A percentile compares a stretch with the other conserved stretches of the same genome.
These are phyloP conservation scores for Neurospora sp. DNA, from an alignment of 495 filamentous ascomycete species.

Conservation along the genomic window DNA sequence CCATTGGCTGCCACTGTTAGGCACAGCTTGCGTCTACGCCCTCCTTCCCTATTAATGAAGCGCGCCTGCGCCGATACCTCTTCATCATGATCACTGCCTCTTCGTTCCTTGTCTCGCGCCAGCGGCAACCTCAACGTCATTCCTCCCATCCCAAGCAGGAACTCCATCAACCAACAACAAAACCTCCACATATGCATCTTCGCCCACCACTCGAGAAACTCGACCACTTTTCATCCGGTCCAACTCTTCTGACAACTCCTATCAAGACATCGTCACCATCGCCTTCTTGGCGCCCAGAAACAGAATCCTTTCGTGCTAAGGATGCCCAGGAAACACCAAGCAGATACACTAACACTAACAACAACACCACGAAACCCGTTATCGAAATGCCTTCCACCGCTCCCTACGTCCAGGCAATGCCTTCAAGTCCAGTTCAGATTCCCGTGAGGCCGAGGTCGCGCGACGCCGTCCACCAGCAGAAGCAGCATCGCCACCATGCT, in stretches of 20 bases:
- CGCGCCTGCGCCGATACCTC: not conserved
- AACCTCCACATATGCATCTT: not conserved
- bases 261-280: not conserved
- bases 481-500: constrained; percentile 4
- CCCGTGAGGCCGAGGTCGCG: constrained; percentile 26
- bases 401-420: constrained; percentile 11
- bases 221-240: not conserved
- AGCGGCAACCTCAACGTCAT: not conserved
- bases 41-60: not conserved
- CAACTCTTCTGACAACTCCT: not conserved
- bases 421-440: constrained; percentile 38
- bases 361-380: not conserved
- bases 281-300: not conserved
- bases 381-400: not conserved
- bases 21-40: not conserved
- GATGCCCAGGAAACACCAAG: not conserved
- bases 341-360: not conserved
- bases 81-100: not conserved
- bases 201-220: not conserved
- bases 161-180: not conserved
- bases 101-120: not conserved
- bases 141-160: not conserved
- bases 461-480: constrained; percentile 20
- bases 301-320: not conserved
- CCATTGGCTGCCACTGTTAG: not conserved